Evolutionary conservation across 176 grass and related monocot genomes (phyloP).

Genomic region (bread wheat (Triticum aestivum)): IWGSC_CS_RefSeq_v2.1 NC_057807.1:425806312-425806811

Average conservation of each 20-base stretch:
- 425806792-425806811: constrained; percentile 5
- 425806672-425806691: constrained; percentile 4
- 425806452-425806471: neutral
- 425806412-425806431: neutral
- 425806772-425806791: constrained; percentile 9
- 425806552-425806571: constrained; percentile 28
- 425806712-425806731: constrained; percentile 6
- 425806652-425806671: neutral
- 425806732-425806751: neutral
- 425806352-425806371: constrained; percentile 31
- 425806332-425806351: neutral
- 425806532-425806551: constrained; percentile 63
- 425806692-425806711: constrained; percentile 1
- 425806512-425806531: constrained; percentile 57
- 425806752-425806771: constrained; percentile 4
- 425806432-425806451: constrained; percentile 9
- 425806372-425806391: neutral
- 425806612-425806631: neutral
- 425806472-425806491: constrained; percentile 9
- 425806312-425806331: constrained; percentile 4
- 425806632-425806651: constrained; percentile 5
- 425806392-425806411: constrained; percentile 27
- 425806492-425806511: constrained; percentile 32
- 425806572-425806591: neutral
- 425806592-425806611: constrained; percentile 1